phyloP scores from a whole-genome alignment of 805 yeast species.

The Candida montana region DNA sequence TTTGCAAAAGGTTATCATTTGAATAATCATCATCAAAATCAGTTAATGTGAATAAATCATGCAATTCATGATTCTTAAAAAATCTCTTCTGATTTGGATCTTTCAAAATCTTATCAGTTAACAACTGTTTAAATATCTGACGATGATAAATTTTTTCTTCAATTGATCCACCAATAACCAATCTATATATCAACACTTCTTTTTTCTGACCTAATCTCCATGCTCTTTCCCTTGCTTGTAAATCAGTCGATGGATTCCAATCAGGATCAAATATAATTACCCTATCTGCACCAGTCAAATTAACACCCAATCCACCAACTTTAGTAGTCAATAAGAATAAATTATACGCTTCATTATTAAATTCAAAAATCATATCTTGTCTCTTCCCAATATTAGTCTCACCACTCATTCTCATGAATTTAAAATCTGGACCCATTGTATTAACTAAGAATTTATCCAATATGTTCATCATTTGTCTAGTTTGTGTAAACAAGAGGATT shows the following conservation, averaged over 20 bases:
- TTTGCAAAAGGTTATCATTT: conserved; percentile 1
- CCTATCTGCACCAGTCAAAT: conserved; percentile 90
- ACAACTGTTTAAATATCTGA: conserved; percentile 90
- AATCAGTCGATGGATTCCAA: conserved; percentile 97
- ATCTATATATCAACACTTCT: conserved; percentile 83
- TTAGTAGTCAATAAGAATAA: conserved; percentile 85
- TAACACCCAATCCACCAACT: conserved; percentile 95
- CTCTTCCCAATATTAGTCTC: conserved; percentile 73
- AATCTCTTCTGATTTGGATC: conserved; percentile 94
- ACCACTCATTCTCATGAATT: conserved; percentile 89
- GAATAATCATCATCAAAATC: conserved; percentile 43
- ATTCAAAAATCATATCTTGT: conserved; percentile 75
- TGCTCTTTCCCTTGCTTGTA: conserved; percentile 94
- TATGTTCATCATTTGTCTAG: conserved; percentile 89
- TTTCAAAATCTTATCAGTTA: conserved; percentile 87
- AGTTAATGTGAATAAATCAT: conserved; percentile 82
- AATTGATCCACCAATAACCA: conserved; percentile 92
- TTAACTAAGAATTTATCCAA: conserved; percentile 58
- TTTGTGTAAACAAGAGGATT: conserved; percentile 83
- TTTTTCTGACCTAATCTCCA: conserved; percentile 95
- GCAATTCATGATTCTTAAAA: conserved; percentile 87
- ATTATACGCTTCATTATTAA: conserved; percentile 56
- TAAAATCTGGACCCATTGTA: conserved; percentile 32
- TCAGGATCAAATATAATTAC: conserved; percentile 95
- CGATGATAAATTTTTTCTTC: conserved; percentile 97